Evolutionary conservation across 768 basidiomycete species (phyloP), one percentile per base, ranked within the genome.

Genomic region (Boletus rex-veris): DNA sequence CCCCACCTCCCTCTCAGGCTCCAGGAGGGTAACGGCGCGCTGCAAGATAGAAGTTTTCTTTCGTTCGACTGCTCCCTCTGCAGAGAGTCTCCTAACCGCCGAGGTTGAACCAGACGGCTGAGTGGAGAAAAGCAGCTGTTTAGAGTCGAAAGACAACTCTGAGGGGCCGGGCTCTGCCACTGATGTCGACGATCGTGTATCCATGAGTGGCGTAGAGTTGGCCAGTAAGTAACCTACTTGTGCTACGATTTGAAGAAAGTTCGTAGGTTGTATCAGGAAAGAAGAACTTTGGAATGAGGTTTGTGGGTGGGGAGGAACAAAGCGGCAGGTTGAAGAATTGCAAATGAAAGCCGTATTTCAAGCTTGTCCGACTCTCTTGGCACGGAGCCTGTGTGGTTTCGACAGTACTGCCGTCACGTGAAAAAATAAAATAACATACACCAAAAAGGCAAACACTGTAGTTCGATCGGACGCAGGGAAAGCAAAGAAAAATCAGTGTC

Each of bases 1-100:
- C 0, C 73, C 80, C 11, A 69, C 28, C 55, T 59, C 68, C 59
- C 53, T 78, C 11, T 59, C 45, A 1, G 82, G 81, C 0, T 55
- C 59, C 5, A 78, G 42, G 59, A 82, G 62, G 2, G 59, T 61
- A 3, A 67, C 68, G 5, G 63, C 60, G 12, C 57, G 61, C 3
- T 58, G 36, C 0, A 65, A 65, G 48, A 55, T n/a, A 37, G 55
- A 43, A 7, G 45, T 31, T 4, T 46, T 58, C 40, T 38, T 58
- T 11, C 57, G 57, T 30, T 44, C 41, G 8, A 33, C 11, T 38
- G 18, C 42, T 24, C 52, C 53, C 3, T 60, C 53, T 5, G 15
- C 19, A 4, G 45, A 45, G 1, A 48, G 36, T 45, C 28, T 51
- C 59, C 59, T 55, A 21, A 67, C 42, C 1, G 60, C 54, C 0